phyloP scores from a whole-genome alignment of 768 basidiomycete genomes.

The Leccinum fibrillosum region DNA sequence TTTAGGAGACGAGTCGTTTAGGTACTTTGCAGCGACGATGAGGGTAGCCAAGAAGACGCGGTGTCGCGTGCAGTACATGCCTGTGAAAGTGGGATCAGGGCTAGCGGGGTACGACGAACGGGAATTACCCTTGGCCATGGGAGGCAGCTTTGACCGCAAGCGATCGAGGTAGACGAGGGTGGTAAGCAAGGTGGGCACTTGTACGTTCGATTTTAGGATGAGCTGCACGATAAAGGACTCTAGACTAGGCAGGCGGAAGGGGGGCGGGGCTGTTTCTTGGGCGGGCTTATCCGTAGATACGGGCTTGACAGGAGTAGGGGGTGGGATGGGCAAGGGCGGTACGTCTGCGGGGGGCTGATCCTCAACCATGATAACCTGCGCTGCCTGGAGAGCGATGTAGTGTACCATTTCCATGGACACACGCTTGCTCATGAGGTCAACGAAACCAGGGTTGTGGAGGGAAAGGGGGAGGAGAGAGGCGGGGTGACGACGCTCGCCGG shows the following conservation, averaged over 20 bases:
- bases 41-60: slow-evolving; percentile 94
- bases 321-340: slow-evolving; percentile 58
- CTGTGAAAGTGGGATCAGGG: slow-evolving; percentile 25
- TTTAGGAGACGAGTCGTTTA: slow-evolving; percentile 95
- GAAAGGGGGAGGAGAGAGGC: slow-evolving; percentile 78
- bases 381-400: slow-evolving; percentile 77
- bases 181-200: slow-evolving; percentile 84
- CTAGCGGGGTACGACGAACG: neutral
- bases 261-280: slow-evolving; percentile 24
- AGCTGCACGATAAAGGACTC: slow-evolving; percentile 83
- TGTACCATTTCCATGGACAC: slow-evolving; percentile 85
- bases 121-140: slow-evolving; percentile 76
- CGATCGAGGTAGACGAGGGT: slow-evolving; percentile 92
- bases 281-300: slow-evolving; percentile 33
- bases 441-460: slow-evolving; percentile 76
- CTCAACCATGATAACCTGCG: slow-evolving; percentile 70
- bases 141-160: slow-evolving; percentile 73
- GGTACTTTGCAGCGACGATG: slow-evolving; percentile 94
- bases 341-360: slow-evolving; percentile 38
- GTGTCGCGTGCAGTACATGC: slow-evolving; percentile 90
- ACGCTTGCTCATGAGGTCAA: slow-evolving; percentile 71
- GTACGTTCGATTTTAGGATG: slow-evolving; percentile 80
- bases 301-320: slow-evolving; percentile 57
- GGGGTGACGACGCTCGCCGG: slow-evolving; percentile 52
- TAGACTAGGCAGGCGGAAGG: slow-evolving; percentile 55